These are phyloP conservation scores for Fusarium anthophilum DNA, from an alignment of 2,329 filamentous ascomycete genomes.

Conservation along the genomic window DNA sequence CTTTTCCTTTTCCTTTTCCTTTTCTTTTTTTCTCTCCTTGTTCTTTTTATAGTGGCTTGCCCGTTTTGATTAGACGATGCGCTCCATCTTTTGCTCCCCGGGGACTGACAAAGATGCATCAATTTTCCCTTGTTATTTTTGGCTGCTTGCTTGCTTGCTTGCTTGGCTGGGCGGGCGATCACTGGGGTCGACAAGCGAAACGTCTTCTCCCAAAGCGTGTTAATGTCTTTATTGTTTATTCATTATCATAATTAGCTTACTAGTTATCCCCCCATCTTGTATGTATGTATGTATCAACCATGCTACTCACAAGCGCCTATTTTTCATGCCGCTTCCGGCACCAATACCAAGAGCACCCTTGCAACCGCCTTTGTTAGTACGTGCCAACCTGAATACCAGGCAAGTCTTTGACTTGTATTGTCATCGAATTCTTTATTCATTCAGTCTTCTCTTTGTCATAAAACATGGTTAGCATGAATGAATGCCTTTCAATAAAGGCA, in stretches of 20 bases:
- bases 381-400: conserved; percentile 5
- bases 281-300: conserved; percentile 3
- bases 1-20: background rate
- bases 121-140: conserved; percentile 10
- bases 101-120: conserved; percentile 29
- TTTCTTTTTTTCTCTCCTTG: background rate
- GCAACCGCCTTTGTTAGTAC: background rate
- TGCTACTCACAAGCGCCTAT: background rate
- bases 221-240: conserved; percentile 12
- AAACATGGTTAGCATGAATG: background rate
- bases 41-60: conserved; percentile 4
- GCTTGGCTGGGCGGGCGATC: background rate
- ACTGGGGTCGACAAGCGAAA: conserved; percentile 3
- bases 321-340: conserved; percentile 14
- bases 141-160: background rate
- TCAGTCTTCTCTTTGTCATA: background rate
- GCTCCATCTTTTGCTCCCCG: conserved; percentile 21
- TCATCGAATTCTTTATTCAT: background rate
- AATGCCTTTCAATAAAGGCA: background rate
- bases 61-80: conserved; percentile 32
- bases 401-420: background rate
- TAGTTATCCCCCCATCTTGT: conserved; percentile 11
- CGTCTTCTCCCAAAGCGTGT: conserved; percentile 17
- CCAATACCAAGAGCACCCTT: conserved; percentile 12
- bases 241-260: conserved; percentile 9